Conservation (phyloP, 164 flowering plant species). For the Liriodendron chinense region DNA sequence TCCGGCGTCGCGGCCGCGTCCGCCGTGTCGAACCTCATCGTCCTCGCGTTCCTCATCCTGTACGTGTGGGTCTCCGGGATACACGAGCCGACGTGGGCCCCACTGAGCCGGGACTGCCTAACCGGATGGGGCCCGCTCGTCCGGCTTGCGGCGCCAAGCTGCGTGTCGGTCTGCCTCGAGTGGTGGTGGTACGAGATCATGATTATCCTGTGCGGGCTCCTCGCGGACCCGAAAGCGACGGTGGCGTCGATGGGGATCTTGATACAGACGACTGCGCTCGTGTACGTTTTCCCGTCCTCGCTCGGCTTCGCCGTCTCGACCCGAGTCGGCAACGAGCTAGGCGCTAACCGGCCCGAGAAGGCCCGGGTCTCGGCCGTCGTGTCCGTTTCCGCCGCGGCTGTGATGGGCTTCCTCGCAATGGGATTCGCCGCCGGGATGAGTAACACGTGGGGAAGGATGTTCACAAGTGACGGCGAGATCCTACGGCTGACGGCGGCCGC, state of each 20-base stretch:
- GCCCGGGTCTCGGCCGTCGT: conserved; percentile 61
- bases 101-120: conserved; percentile 57
- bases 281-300: conserved; percentile 84
- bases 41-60: conserved; percentile 31
- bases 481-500: conserved; percentile 66
- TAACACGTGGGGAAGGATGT: conserved; percentile 66
- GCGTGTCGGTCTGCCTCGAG: conserved; percentile 86
- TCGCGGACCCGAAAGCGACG: conserved; percentile 59
- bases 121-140: conserved; percentile 74
- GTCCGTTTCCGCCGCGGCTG: conserved; percentile 41
- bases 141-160: conserved; percentile 75
- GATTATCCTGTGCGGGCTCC: conserved; percentile 76
- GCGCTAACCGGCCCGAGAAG: conserved; percentile 58
- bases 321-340: conserved; percentile 92
- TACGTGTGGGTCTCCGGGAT: conserved; percentile 40
- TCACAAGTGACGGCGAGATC: conserved; percentile 55
- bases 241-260: conserved; percentile 92
- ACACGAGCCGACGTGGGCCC: conserved; percentile 51
- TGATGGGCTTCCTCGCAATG: conserved; percentile 67
- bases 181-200: conserved; percentile 99
- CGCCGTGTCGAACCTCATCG: conserved; percentile 49
- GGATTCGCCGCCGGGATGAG: conserved; percentile 51
- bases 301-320: conserved; percentile 85
- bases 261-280: conserved; percentile 81
- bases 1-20: conserved; percentile 75